A percentile compares a stretch with the other conserved stretches of the same genome.
These are phyloP conservation scores for Aspergillus sp. DNA, from an alignment of 2,329 filamentous ascomycete species.

Conservation along the genomic window DNA sequence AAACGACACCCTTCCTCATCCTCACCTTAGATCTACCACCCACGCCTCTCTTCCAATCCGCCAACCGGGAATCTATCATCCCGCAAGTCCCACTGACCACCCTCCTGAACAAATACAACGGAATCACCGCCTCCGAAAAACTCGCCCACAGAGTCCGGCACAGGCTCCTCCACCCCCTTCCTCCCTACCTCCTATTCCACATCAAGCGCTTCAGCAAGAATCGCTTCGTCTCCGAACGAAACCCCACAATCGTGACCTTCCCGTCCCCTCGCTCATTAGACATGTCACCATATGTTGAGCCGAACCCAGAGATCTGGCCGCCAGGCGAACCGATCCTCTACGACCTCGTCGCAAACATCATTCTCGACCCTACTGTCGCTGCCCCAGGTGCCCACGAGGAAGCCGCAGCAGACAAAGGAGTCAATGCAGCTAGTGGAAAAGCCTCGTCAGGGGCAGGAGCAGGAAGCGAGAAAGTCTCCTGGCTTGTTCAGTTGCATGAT, in stretches of 20 bases:
- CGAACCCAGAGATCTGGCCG: constrained; percentile 70
- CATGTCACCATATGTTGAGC: constrained; percentile 87
- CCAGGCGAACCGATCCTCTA: constrained; percentile 86
- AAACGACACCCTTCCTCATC: constrained; percentile 80
- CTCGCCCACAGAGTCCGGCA: constrained; percentile 86
- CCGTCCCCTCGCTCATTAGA: constrained; percentile 80
- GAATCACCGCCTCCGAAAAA: constrained; percentile 81
- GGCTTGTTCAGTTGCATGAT: constrained; percentile 88
- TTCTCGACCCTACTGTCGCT: constrained; percentile 50
- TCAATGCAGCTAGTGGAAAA: constrained; percentile 40
- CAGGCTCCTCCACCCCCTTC: constrained; percentile 83
- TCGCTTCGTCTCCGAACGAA: constrained; percentile 93
- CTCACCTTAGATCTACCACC: constrained; percentile 90
- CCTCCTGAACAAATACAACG: constrained; percentile 91
- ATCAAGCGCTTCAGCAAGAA: constrained; percentile 96
- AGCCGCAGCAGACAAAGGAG: constrained; percentile 39
- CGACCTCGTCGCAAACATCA: constrained; percentile 94
- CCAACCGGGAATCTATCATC: constrained; percentile 93
- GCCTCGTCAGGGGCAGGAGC: constrained; percentile 70
- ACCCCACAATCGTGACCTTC: constrained; percentile 97
- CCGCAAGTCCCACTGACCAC: constrained; percentile 72
- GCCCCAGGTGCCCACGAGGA: constrained; percentile 65
- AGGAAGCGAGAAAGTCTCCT: constrained; percentile 87
- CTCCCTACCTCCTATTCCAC: constrained; percentile 89
- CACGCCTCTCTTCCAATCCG: constrained; percentile 93